These are phyloP conservation scores for Urochloa ruziziensis DNA, from an alignment of 176 grass and related monocot genomes.

Conservation along the genomic window DNA sequence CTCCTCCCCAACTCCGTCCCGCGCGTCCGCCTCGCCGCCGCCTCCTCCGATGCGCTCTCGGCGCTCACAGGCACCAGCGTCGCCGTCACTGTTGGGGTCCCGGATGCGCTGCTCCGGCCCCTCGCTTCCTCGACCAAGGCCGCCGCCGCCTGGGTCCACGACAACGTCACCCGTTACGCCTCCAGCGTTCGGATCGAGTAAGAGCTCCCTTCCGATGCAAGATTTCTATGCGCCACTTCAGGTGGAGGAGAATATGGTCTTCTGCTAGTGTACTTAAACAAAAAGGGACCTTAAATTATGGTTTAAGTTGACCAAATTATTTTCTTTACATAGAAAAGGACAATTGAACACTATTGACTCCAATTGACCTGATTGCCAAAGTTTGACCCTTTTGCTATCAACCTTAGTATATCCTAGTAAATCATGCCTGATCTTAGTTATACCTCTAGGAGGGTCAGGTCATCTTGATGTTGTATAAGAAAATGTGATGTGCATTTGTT, in stretches of 20 bases:
- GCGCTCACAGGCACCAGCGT: conserved; percentile 67
- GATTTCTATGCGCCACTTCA: background rate
- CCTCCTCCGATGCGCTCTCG: conserved; percentile 58
- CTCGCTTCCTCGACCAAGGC: conserved; percentile 70
- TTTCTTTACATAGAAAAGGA: conserved; percentile 1
- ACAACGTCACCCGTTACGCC: conserved; percentile 81
- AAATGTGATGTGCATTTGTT: background rate
- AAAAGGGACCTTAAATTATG: background rate
- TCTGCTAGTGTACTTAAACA: background rate
- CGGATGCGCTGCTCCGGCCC: conserved; percentile 68
- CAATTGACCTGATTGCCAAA: conserved; percentile 26
- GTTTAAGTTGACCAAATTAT: conserved; percentile 24
- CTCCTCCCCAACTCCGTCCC: conserved; percentile 72
- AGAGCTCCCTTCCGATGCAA: conserved; percentile 17
- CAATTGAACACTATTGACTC: background rate
- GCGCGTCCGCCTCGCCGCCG: conserved; percentile 64
- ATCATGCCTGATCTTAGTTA: background rate
- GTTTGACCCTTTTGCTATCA: background rate
- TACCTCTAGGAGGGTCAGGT: background rate
- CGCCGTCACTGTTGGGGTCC: conserved; percentile 63
- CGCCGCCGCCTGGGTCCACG: conserved; percentile 79
- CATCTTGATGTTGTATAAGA: background rate
- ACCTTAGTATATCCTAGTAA: background rate
- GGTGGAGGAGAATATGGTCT: background rate
- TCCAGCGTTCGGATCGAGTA: conserved; percentile 81